A percentile compares a stretch with the other conserved stretches of the same genome.
These are phyloP conservation scores for Salix dunnii DNA, from an alignment of 345 rosid species.

Conservation along the genomic window DNA sequence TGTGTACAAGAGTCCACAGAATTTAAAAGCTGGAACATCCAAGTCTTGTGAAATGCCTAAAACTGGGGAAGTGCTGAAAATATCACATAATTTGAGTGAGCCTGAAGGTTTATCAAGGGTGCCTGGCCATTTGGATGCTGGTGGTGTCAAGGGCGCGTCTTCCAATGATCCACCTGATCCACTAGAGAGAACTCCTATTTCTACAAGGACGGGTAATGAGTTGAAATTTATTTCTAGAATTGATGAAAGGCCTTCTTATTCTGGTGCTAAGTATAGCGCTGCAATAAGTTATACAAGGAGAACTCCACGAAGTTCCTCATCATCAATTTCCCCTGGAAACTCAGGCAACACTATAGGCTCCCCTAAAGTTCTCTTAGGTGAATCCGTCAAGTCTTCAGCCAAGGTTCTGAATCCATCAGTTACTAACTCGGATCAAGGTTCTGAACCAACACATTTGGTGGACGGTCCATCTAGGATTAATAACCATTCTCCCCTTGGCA, in stretches of 20 bases:
- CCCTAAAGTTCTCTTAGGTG: slow-evolving; percentile 18
- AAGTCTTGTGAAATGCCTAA: slow-evolving; percentile 30
- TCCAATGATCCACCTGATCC: slow-evolving; percentile 12
- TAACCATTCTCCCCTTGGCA: slow-evolving; percentile 16
- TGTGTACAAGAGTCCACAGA: slow-evolving; percentile 45
- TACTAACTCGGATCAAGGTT: slow-evolving; percentile 24
- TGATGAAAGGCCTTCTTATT: slow-evolving; percentile 27
- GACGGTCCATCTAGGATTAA: slow-evolving; percentile 17
- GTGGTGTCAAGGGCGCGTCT: slow-evolving; percentile 14
- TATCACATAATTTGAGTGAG: slow-evolving; percentile 15
- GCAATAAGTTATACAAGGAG: slow-evolving; percentile 46
- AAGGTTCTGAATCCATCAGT: slow-evolving; percentile 24
- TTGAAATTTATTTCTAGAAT: slow-evolving; percentile 26
- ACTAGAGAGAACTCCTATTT: slow-evolving; percentile 30
- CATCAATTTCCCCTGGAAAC: slow-evolving; percentile 34
- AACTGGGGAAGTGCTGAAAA: slow-evolving; percentile 20
- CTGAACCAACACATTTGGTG: slow-evolving; percentile 13
- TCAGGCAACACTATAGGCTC: slow-evolving; percentile 28
- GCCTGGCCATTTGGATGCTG: slow-evolving; percentile 16
- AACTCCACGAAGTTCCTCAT: slow-evolving; percentile 35
- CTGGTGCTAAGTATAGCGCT: slow-evolving; percentile 22
- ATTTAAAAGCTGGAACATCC: slow-evolving; percentile 31
- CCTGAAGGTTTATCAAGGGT: slow-evolving; percentile 28
- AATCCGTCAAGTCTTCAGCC: slow-evolving; percentile 23
- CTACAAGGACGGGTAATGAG: slow-evolving; percentile 18